These are phyloP conservation scores for Chlamydomonas incerta DNA, from an alignment of 139 green algal genomes.

Conservation along the genomic window DNA sequence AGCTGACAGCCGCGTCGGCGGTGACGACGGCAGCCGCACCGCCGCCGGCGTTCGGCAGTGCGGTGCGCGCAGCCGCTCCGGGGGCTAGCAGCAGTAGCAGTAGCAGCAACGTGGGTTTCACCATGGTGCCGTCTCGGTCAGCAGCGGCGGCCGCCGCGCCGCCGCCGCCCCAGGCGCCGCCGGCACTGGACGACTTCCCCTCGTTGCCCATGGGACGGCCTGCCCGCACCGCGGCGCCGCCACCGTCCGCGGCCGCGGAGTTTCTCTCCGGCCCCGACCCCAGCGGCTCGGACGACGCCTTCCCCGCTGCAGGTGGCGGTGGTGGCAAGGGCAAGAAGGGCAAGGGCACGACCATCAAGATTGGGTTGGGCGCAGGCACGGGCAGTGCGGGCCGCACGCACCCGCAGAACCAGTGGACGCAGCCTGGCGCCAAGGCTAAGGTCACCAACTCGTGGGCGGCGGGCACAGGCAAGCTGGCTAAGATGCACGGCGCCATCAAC, in stretches of 20 bases:
- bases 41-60: neutral
- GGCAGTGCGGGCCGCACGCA: neutral
- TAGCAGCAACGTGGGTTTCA: too few relatives aligned
- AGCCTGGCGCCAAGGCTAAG: conserved; percentile 13
- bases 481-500: conserved; percentile 42
- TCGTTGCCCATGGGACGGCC: neutral
- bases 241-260: neutral
- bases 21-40: neutral
- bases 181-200: conserved; percentile 26
- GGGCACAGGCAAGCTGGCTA: conserved; percentile 33
- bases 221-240: too few relatives aligned
- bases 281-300: neutral
- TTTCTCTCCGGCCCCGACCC: neutral
- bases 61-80: neutral
- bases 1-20: neutral
- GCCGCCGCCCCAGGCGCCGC: neutral
- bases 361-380: neutral
- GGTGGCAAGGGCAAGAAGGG: conserved; percentile 41
- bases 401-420: conserved; percentile 44
- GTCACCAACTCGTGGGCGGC: conserved; percentile 33
- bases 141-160: neutral
- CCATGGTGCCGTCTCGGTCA: too few relatives aligned
- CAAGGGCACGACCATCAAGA: conserved; percentile 38
- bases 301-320: neutral
- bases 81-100: too few relatives aligned